Conservation (phyloP, 2,329 filamentous ascomycete species). For the Thielaviopsis euricoi region DNA sequence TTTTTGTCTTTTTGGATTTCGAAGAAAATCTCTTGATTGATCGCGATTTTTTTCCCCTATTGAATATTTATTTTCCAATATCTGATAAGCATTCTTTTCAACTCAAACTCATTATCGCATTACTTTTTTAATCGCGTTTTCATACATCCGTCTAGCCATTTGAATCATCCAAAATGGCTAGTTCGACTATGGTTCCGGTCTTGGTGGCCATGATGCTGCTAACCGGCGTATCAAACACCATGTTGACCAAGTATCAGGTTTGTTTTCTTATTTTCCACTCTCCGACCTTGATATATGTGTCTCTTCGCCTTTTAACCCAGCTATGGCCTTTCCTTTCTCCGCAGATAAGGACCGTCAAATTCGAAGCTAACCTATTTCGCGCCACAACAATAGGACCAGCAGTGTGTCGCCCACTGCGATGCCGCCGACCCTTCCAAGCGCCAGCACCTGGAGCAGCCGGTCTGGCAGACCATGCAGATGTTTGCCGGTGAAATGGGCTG, state of each 20-base stretch:
- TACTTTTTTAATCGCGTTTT: background rate
- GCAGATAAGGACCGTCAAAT: background rate
- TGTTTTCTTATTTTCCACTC: conserved; percentile 13
- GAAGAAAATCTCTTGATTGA: background rate
- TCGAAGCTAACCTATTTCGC: background rate
- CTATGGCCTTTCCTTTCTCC: background rate
- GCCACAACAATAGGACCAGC: conserved; percentile 55
- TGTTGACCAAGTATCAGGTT: conserved; percentile 93
- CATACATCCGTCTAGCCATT: background rate
- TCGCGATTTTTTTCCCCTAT: background rate
- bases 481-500: conserved; percentile 92
- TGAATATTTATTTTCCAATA: background rate
- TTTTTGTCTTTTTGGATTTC: background rate
- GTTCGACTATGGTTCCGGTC: conserved; percentile 58
- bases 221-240: conserved; percentile 90
- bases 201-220: conserved; percentile 92
- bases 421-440: conserved; percentile 47
- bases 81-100: background rate
- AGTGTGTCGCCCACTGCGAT: conserved; percentile 87
- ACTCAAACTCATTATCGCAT: too few relatives aligned
- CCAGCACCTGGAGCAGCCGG: conserved; percentile 76
- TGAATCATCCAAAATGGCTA: conserved; percentile 39
- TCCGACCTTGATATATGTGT: background rate
- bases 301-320: background rate
- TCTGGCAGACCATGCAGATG: conserved; percentile 95